These are phyloP conservation scores for Nitzschia putrida DNA, from an alignment of 108 stramenopile species.

Conservation along the genomic window DNA sequence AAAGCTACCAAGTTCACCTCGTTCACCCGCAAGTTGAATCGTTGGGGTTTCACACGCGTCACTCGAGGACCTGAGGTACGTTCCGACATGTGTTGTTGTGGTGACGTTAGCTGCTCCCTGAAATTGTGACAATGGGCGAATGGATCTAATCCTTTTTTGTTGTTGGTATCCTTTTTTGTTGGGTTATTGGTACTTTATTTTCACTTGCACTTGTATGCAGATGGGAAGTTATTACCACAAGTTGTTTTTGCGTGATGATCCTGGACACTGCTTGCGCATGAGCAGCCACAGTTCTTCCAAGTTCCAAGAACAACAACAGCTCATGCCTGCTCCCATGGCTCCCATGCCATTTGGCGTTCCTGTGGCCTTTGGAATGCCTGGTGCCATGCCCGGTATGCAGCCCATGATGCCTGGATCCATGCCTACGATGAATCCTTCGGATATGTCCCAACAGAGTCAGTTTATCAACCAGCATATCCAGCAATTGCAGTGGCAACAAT, in stretches of 20 bases:
- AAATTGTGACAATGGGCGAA: not conserved
- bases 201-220: not conserved
- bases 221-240: constrained; percentile 58
- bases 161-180: no score
- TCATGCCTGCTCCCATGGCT: constrained; percentile 36
- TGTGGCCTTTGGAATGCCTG: constrained; percentile 30
- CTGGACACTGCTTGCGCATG: constrained; percentile 53
- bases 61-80: constrained; percentile 64
- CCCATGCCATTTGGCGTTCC: constrained; percentile 21
- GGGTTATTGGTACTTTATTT: not conserved
- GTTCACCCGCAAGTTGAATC: constrained; percentile 69
- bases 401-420: constrained; percentile 26
- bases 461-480: constrained; percentile 48
- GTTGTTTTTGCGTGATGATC: constrained; percentile 45
- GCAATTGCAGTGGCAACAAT: constrained; percentile 51
- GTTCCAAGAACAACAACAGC: constrained; percentile 34
- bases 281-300: constrained; percentile 49
- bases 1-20: constrained; percentile 84
- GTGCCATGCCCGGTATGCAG: constrained; percentile 25
- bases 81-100: constrained; percentile 26
- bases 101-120: not conserved
- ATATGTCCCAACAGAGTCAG: constrained; percentile 39
- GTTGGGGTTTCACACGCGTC: constrained; percentile 63
- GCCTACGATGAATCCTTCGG: constrained; percentile 29
- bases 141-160: not conserved